These are phyloP conservation scores for Starmerella tilneyi DNA, from an alignment of 805 yeast species.

Conservation along the genomic window DNA sequence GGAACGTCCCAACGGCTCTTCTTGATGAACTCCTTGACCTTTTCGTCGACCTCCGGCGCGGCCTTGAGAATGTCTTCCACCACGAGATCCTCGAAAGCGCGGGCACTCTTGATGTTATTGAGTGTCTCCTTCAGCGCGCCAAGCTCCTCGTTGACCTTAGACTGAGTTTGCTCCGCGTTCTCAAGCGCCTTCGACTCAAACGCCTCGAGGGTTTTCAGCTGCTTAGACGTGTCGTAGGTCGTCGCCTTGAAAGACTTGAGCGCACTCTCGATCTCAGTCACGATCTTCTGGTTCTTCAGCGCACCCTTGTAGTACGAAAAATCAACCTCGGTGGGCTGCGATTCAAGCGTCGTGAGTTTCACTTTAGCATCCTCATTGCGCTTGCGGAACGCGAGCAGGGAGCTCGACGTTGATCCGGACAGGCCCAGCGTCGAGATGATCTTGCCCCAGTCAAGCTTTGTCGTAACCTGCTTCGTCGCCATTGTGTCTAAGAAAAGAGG, in stretches of 20 bases:
- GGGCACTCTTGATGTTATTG: constrained; percentile 87
- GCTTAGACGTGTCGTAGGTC: constrained; percentile 77
- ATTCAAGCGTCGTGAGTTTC: constrained; percentile 56
- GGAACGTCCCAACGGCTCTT: constrained; percentile 98
- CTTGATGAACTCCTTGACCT: constrained; percentile 88
- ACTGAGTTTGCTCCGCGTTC: constrained; percentile 89
- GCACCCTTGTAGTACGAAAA: constrained; percentile 67
- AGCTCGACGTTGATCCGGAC: constrained; percentile 82
- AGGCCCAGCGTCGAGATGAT: constrained; percentile 79
- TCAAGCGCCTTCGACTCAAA: constrained; percentile 92
- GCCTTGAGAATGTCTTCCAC: constrained; percentile 91
- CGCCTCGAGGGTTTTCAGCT: constrained; percentile 80
- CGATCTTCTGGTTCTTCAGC: constrained; percentile 71
- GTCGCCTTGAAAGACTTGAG: constrained; percentile 70
- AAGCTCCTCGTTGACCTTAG: constrained; percentile 77
- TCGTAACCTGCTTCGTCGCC: constrained; percentile 39
- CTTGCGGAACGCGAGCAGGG: constrained; percentile 89
- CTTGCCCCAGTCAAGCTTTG: constrained; percentile 92
- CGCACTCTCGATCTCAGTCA: constrained; percentile 70
- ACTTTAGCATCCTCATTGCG: constrained; percentile 97
- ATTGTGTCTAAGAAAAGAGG: constrained; percentile 7
- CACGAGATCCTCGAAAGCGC: constrained; percentile 95
- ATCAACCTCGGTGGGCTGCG: constrained; percentile 69
- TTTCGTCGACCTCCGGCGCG: constrained; percentile 94
- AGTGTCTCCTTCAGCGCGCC: constrained; percentile 77